Evolutionary conservation across 192 early-diverging fungal genomes (phyloP).

Genomic region (Backusella morwellensis): DNA sequence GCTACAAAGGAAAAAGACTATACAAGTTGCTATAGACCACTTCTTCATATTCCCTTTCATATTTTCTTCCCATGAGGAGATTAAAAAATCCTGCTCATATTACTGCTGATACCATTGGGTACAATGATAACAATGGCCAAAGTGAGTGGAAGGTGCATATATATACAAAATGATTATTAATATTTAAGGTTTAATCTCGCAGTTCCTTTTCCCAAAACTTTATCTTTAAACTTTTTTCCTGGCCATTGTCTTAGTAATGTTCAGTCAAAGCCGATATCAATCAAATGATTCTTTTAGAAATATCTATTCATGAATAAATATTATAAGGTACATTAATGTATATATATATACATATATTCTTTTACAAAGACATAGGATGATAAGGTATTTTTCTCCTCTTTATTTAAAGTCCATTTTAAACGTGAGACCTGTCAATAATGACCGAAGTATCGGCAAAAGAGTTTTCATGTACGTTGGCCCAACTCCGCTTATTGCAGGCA

Average conservation of each 20-base stretch:
- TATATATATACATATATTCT: neutral
- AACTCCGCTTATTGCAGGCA: constrained; percentile 6
- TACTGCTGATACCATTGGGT: neutral
- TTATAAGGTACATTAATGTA: no score
- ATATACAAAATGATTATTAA: neutral
- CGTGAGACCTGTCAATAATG: neutral
- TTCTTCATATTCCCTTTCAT: neutral
- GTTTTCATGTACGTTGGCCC: neutral
- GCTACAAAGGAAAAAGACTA: no score
- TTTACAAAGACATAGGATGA: neutral
- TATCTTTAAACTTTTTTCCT: neutral
- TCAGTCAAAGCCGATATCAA: neutral
- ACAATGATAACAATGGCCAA: neutral
- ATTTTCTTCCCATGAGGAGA: neutral
- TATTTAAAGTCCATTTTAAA: neutral
- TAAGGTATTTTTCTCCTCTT: neutral
- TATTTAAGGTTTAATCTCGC: neutral
- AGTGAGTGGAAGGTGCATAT: neutral
- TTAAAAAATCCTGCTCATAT: neutral
- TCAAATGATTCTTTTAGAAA: neutral
- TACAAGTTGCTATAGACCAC: neutral
- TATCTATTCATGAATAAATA: neutral
- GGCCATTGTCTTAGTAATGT: no score
- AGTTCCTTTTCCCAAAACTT: neutral
- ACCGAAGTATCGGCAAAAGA: neutral